Percentiles rank a stretch among this genome's conserved stretches.
Conservation (phyloP, 1,284 basidiomycete genomes). For the Amylostereum areolatum region DNA sequence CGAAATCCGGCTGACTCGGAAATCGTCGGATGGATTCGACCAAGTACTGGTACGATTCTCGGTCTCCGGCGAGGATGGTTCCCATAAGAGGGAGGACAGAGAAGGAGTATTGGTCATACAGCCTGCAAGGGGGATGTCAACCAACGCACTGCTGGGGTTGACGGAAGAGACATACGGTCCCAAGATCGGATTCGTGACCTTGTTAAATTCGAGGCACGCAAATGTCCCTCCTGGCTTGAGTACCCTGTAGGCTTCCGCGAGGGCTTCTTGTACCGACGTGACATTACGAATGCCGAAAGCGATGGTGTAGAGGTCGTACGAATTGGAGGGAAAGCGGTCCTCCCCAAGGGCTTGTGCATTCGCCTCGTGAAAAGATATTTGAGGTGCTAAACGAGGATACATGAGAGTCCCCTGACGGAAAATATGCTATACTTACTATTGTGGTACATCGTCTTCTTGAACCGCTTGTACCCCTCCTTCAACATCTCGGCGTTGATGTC, state of each 20-base stretch:
- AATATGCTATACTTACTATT: slow-evolving; percentile 61
- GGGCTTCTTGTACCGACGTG: slow-evolving; percentile 86
- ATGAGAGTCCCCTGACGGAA: slow-evolving; percentile 11
- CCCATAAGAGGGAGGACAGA: slow-evolving; percentile 92
- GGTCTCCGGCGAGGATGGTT: slow-evolving; percentile 92
- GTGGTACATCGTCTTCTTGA: slow-evolving; percentile 95
- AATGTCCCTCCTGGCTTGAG: slow-evolving; percentile 96
- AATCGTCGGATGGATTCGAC: slow-evolving; percentile 97
- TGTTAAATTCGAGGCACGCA: slow-evolving; percentile 96
- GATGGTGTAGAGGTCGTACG: slow-evolving; percentile 96
- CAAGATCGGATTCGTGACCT: slow-evolving; percentile 85
- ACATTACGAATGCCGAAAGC: slow-evolving; percentile 99
- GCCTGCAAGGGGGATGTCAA: slow-evolving; percentile 34
- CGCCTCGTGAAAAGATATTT: slow-evolving; percentile 89
- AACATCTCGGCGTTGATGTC: slow-evolving; percentile 98
- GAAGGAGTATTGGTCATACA: slow-evolving; percentile 97
- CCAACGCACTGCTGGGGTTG: slow-evolving; percentile 1
- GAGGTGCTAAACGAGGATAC: slow-evolving; percentile 60
- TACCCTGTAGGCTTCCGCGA: slow-evolving; percentile 89
- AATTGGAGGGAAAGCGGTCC: slow-evolving; percentile 68
- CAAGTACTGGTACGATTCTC: slow-evolving; percentile 95
- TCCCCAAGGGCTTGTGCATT: slow-evolving; percentile 83
- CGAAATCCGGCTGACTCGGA: slow-evolving; percentile 87
- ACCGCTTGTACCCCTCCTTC: slow-evolving; percentile 84
- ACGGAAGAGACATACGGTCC: slow-evolving; percentile 57